These are phyloP conservation scores for Puccinia horiana DNA, from an alignment of 1,284 basidiomycete genomes.

Conservation along the genomic window DNA sequence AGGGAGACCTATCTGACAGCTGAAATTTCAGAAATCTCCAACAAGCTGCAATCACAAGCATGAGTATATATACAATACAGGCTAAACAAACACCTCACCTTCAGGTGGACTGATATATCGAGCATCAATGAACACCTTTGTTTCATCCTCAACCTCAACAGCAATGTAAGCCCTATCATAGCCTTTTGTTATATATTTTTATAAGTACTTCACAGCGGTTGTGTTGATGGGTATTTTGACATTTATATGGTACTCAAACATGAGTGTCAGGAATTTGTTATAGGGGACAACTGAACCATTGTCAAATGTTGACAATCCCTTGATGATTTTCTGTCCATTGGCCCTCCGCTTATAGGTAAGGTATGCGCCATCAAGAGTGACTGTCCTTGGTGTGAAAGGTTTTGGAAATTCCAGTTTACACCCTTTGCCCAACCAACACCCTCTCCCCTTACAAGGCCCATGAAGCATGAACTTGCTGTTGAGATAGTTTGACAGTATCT, in stretches of 20 bases:
- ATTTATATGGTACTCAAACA: too few relatives aligned
- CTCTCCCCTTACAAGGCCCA: not conserved
- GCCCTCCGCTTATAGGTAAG: not conserved
- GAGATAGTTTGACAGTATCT: too few relatives aligned
- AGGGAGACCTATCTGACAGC: not conserved
- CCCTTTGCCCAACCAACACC: not conserved
- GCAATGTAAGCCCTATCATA: not conserved
- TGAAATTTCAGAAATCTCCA: not conserved
- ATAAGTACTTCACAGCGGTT: not conserved
- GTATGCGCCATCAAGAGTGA: not conserved
- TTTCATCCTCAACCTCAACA: not conserved
- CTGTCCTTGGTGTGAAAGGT: not conserved
- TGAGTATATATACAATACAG: not conserved
- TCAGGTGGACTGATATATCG: too few relatives aligned
- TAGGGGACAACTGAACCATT: too few relatives aligned
- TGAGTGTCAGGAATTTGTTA: too few relatives aligned
- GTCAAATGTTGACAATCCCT: not conserved
- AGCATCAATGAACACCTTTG: not conserved
- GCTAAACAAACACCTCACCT: too few relatives aligned
- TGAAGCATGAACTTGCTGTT: not conserved
- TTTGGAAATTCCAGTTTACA: too few relatives aligned
- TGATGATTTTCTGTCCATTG: not conserved
- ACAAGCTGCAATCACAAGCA: not conserved
- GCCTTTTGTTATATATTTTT: conserved; percentile 25
- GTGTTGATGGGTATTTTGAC: not conserved